Evolutionary conservation across 805 yeast genomes (phyloP), one percentile per base, ranked within the genome.

Genomic region (Yarrowia alimentaria): DNA sequence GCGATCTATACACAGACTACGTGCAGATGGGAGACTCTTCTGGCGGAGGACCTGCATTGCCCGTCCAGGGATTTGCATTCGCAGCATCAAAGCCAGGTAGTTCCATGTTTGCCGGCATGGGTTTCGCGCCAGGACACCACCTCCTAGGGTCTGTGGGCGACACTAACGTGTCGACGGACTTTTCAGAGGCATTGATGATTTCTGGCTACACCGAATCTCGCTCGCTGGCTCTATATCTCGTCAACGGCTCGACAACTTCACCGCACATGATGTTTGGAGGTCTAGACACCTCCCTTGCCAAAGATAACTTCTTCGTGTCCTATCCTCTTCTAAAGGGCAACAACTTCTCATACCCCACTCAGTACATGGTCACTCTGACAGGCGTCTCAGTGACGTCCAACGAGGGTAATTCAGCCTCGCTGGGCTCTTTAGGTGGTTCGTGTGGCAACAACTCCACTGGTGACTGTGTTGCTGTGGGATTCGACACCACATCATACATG

Each of bases 401-500:
- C 8, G 37, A 43, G 5, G 50, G 50, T 5, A 43, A 29, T 6
- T 30, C 50, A 3, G 50, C 30, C 5, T 30, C 35, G 13, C 17
- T 43, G 9, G 50, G 37, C 14, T 10, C 20, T 2, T 29, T 43
- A 6, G 33, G 18, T 16, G 37, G 35, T 1, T 30, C 37, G 5
- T 43, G 50, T 24, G 47, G 47, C 19, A 21, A 29, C 8, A 30
- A 43, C 13, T 5, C 13, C 6, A 21, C 16, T 11, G 50, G 50
- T 1, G 35, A 43, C 21, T 43, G 50, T 34, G 42, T 26, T 2
- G 58, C 63, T 13, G 59, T 58, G 6, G 34, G 60, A 17, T 52
- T 60, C 22, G 63, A 59, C 29, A 40, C 56, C 9, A 20, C 54
- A 19, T 53, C 40, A 10, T 51, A 54, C 17, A 19, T 60, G 28